Evolutionary conservation across 139 green algal genomes (phyloP), one percentile per base, ranked within the genome.

Genomic region (Chlorella sp.): DNA sequence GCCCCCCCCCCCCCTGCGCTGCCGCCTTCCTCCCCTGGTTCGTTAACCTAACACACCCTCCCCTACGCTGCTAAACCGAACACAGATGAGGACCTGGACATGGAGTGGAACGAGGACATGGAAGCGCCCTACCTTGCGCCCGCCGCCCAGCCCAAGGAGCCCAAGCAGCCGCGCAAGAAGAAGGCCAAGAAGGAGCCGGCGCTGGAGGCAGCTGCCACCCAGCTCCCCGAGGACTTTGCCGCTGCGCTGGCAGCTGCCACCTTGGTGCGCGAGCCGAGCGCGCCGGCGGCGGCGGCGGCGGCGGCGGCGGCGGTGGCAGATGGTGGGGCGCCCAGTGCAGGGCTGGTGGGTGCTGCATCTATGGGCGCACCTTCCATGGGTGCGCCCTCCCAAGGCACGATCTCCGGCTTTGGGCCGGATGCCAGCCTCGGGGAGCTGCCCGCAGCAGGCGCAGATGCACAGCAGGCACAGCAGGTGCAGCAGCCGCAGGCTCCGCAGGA

Each of bases 171-270:
- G 1, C 34, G 12, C 56, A 82, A 32, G 30, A 82, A 82, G 60
- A 82, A 71, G 36, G 34, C 56, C 51, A 67, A 57, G 13, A 44
- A 75, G 70, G 44, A 78, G 39, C 12, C 25, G 39, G 70, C 38
- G 30, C 32, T 34, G 34, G 20, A 36, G 21, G 74, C 51, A 25
- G 32, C 56, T 11, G 20, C 62, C 1, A 25, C 75, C 32, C 56
- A 34, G 36, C 60, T 82, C 26, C 76, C 76, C 4, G 76, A 82
- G 23, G 76, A 82, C 36, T 82, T 82, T 72, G 76, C 76, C 26
- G 76, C 76, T 2, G 76, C 76, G 0, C 36, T 82, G 26, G 76
- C 76, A 21, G 76, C 76, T 30, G 76, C 76, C 32, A 82, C 76
- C 36, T 55, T 72, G 76, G 76, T 82, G 36, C 76, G 57, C 2